A percentile compares a stretch with the other conserved stretches of the same genome.
phyloP scores from a whole-genome alignment of 179 eudicot species.

The Carnegiea gigantea region DNA sequence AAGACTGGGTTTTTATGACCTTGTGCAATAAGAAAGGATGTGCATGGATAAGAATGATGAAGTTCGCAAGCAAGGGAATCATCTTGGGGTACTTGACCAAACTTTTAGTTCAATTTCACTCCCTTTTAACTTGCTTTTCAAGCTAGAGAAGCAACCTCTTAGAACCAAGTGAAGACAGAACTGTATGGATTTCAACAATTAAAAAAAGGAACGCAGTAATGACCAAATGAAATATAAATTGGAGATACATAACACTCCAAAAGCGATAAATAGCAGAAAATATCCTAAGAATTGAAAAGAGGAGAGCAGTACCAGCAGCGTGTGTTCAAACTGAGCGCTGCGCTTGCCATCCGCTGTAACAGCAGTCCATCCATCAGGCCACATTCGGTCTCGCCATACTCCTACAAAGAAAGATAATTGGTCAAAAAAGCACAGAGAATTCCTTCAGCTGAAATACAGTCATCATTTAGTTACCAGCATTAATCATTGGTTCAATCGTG shows the following conservation, averaged over 20 bases:
- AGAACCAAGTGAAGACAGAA: not conserved
- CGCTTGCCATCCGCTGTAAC: conserved; percentile 97
- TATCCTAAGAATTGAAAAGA: not conserved
- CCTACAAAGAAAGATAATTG: conserved; percentile 40
- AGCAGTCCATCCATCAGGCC: conserved; percentile 99
- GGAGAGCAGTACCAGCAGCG: conserved; percentile 62
- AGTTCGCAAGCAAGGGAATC: too few species aligned
- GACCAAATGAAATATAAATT: not conserved
- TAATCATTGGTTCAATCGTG: conserved; percentile 97
- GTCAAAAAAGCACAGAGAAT: not conserved
- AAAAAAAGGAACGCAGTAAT: not conserved
- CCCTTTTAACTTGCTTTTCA: too few species aligned
- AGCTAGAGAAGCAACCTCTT: too few species aligned
- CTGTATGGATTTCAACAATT: not conserved
- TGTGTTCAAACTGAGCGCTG: conserved; percentile 98
- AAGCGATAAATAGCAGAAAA: not conserved
- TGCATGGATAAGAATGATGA: too few species aligned
- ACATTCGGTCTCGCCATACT: conserved; percentile 96
- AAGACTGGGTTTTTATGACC: too few species aligned
- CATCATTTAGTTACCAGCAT: conserved; percentile 61
- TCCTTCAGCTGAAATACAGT: not conserved
- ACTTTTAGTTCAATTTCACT: too few species aligned
- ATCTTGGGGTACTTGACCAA: too few species aligned
- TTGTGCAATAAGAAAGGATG: too few species aligned
- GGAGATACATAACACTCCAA: not conserved